Evolutionary conservation across 2,329 filamentous ascomycete genomes (phyloP), one percentile per base, ranked within the genome.

Genomic region (Orbilia quercus): DNA sequence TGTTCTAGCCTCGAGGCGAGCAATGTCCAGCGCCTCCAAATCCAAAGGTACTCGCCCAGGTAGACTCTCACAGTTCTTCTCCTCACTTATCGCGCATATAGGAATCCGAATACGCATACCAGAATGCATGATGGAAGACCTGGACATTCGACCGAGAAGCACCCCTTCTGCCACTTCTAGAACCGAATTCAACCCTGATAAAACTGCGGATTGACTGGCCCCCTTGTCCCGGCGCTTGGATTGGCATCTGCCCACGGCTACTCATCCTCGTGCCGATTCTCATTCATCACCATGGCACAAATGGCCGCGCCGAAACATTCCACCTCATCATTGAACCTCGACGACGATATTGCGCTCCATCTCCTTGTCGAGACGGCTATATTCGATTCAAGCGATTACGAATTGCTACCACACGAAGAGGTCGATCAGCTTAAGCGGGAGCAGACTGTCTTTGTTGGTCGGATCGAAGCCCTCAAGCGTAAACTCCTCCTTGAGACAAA

Each of bases 281-380:
- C 47, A 40, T 42, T 16, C 47, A 40, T 42, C 51, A 18, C 9
- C 31, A 22, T 38, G 11, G 22, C 14, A 31, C 48, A 59, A 18
- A 72, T 72, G 67, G 42, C 67, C 16, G 38, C 54, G 12, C 45
- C 28, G 1, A 59, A 72, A 14, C 14, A 38, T n/a, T 34, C 67
- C 7, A 44, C 44, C 38, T 28, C 40, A 18, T 4, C 59, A 11
- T 31, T 58, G 22, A 63, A 64, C 36, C 20, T 65, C 38, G 67
- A 72, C 38, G 86, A 87, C 75, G 90, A 84, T 71, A 90, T 99
- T 47, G 90, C 92, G 77, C 89, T 96, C 80, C 96, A 98, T 80
- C 83, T 99, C 50, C 86, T 99, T 69, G 93, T 95, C 74, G 94
- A 98, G 82, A 98, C 92, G 18, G 95, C 95, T 18, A 87, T 99